These are phyloP conservation scores for Leptographium procerum DNA, from an alignment of 2,329 filamentous ascomycete species.

Conservation along the genomic window DNA sequence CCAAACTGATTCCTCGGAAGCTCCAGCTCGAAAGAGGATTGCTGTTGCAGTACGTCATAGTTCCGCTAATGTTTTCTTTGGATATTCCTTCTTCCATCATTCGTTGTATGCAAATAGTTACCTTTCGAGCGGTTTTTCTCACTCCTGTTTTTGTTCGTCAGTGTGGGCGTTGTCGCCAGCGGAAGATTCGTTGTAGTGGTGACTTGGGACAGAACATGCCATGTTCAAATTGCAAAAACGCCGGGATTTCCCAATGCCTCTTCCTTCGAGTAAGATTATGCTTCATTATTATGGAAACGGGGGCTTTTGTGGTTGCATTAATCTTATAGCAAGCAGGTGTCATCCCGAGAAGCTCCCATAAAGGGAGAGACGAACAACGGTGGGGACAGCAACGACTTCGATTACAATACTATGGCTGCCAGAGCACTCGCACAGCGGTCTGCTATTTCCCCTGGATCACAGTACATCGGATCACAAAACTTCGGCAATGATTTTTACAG, in stretches of 20 bases:
- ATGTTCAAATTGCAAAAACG: constrained; percentile 74
- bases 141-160: constrained; percentile 23
- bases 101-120: no score
- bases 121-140: background rate
- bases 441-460: constrained; percentile 1
- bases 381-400: constrained; percentile 17
- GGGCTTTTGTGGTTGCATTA: background rate
- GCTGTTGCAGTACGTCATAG: constrained; percentile 39
- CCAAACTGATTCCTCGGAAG: constrained; percentile 28
- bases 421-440: constrained; percentile 16
- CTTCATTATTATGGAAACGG: background rate
- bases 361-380: constrained; percentile 16
- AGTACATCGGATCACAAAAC: background rate
- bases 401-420: constrained; percentile 24
- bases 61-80: background rate
- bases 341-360: constrained; percentile 25
- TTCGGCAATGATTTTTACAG: constrained; percentile 32
- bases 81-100: background rate
- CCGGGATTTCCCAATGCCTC: constrained; percentile 59
- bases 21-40: constrained; percentile 44
- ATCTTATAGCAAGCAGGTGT: constrained; percentile 19
- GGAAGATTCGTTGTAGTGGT: constrained; percentile 91
- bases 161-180: constrained; percentile 82
- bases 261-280: constrained; percentile 59
- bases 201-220: constrained; percentile 63